These are phyloP conservation scores for Stenogyne calaminthoides DNA, from an alignment of 305 asterid genomes.

Conservation along the genomic window DNA sequence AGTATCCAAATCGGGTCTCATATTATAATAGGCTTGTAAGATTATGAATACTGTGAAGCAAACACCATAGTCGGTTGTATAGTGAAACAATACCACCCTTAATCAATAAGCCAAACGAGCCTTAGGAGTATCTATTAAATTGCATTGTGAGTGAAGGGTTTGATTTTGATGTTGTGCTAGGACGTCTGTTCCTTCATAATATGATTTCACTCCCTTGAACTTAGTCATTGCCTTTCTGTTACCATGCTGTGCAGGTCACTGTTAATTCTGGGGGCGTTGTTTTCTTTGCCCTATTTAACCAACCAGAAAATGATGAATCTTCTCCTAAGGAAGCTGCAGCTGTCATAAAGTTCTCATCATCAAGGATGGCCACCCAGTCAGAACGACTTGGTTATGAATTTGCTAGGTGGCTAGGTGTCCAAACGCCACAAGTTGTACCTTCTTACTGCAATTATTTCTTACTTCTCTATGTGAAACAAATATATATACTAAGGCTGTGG, in stretches of 20 bases:
- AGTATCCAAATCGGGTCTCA: too few species aligned
- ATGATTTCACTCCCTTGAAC: slow-evolving; percentile 19
- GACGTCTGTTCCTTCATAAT: not conserved
- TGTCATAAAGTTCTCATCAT: slow-evolving; percentile 92
- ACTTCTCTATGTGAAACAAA: slow-evolving; percentile 27
- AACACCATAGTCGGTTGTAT: too few species aligned
- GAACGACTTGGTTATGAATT: slow-evolving; percentile 98
- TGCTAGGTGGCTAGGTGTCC: slow-evolving; percentile 99
- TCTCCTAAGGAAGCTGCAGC: slow-evolving; percentile 89
- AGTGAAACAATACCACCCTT: too few species aligned
- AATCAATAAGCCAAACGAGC: not conserved
- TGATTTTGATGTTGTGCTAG: slow-evolving; percentile 1
- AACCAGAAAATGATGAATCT: slow-evolving; percentile 67
- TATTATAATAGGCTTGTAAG: too few species aligned
- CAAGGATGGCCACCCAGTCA: slow-evolving; percentile 99
- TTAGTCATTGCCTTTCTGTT: slow-evolving; percentile 27
- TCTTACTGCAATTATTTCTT: slow-evolving; percentile 40
- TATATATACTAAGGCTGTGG: slow-evolving; percentile 7
- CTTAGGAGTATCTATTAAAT: not conserved
- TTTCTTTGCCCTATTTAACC: slow-evolving; percentile 87
- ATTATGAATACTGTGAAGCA: too few species aligned
- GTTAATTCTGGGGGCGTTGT: slow-evolving; percentile 99
- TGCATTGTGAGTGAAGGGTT: not conserved
- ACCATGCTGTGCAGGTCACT: slow-evolving; percentile 66
- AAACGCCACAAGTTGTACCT: slow-evolving; percentile 92